These are phyloP conservation scores for Elasticomyces elasticus DNA, from an alignment of 495 filamentous ascomycete genomes.

Conservation along the genomic window DNA sequence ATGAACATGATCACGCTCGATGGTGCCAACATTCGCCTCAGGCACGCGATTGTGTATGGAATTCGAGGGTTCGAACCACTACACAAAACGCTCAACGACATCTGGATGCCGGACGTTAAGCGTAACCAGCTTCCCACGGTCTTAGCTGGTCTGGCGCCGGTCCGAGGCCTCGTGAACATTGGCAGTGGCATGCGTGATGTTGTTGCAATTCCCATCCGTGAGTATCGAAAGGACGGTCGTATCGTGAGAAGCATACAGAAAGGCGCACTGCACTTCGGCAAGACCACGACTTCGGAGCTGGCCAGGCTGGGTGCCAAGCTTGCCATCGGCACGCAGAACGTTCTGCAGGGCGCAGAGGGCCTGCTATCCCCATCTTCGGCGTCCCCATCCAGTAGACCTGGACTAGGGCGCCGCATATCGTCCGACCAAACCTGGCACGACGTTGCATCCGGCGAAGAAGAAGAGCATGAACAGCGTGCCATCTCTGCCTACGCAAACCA, in stretches of 20 bases:
- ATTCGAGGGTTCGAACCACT: conserved; percentile 81
- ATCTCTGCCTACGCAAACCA: conserved; percentile 90
- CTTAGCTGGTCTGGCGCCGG: conserved; percentile 79
- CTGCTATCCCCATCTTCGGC: conserved; percentile 41
- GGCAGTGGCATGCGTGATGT: conserved; percentile 76
- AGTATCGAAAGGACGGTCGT: conserved; percentile 89
- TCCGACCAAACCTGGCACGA: conserved; percentile 50
- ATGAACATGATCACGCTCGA: conserved; percentile 98
- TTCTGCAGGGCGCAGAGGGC: conserved; percentile 79
- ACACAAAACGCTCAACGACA: conserved; percentile 78
- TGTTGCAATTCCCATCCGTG: conserved; percentile 76
- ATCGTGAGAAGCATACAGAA: conserved; percentile 86
- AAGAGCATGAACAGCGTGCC: conserved; percentile 28
- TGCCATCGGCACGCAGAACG: conserved; percentile 85
- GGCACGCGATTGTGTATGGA: conserved; percentile 86
- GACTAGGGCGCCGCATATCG: conserved; percentile 21
- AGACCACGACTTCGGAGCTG: conserved; percentile 82
- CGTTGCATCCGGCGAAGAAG: conserved; percentile 51
- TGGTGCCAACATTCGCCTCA: conserved; percentile 72
- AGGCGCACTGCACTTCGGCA: conserved; percentile 78
- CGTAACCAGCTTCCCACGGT: conserved; percentile 80
- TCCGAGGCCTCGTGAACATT: conserved; percentile 82
- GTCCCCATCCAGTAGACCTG: conserved; percentile 15
- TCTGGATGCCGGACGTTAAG: conserved; percentile 95
- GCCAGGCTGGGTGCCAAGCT: conserved; percentile 90